Conservation (phyloP, 83 land plant species). For the Thuja plicata region DNA sequence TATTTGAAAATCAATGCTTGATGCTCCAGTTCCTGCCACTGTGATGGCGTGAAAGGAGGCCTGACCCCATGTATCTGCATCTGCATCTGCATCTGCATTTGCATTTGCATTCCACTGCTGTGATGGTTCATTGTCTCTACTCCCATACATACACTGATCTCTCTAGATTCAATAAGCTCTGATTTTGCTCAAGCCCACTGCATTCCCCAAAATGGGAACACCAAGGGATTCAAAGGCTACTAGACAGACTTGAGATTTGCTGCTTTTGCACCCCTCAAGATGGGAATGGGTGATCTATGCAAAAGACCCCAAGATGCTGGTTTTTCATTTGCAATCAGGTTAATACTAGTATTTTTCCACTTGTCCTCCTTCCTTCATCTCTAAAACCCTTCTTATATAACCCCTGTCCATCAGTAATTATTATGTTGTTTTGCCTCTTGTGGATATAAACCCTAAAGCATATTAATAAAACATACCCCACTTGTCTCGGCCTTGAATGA, state of each 20-base stretch:
- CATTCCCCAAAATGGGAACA: background rate
- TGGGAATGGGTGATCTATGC: constrained; percentile 3
- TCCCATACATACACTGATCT: background rate
- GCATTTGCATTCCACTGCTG: constrained; percentile 3
- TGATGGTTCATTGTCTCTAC: constrained; percentile 12
- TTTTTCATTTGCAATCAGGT: constrained; percentile 3
- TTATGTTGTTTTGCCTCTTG: constrained; percentile 2
- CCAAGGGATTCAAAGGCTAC: background rate
- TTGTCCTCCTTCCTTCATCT: background rate
- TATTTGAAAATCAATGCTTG: constrained; percentile 59
- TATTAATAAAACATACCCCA: constrained; percentile 7
- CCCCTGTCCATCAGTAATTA: background rate
- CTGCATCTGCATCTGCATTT: background rate
- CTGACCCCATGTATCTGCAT: constrained; percentile 16
- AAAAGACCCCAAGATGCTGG: constrained; percentile 1
- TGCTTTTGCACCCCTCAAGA: background rate
- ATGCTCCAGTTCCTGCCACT: constrained; percentile 60
- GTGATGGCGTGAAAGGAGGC: constrained; percentile 44
- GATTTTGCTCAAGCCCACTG: constrained; percentile 11
- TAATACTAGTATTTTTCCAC: background rate
- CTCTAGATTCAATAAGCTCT: background rate
- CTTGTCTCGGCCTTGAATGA: constrained; percentile 9
- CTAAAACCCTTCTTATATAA: background rate
- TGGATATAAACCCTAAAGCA: constrained; percentile 2
- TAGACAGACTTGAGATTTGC: background rate